Conservation (phyloP, 495 filamentous ascomycete species). For the Penicillium bovifimosum region DNA sequence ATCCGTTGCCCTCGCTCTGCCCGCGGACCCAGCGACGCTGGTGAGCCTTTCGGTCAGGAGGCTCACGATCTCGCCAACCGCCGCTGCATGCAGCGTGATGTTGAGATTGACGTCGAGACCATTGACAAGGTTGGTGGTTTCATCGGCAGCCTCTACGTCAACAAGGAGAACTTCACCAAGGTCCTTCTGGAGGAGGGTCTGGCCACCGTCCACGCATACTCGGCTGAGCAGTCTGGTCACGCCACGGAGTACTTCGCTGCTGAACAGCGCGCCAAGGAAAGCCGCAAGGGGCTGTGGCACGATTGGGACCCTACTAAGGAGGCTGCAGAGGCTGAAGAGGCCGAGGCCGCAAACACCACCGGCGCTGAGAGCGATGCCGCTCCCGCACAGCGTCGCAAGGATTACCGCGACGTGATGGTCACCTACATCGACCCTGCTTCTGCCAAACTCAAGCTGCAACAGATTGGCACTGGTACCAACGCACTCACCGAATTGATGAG, state of each 20-base stretch:
- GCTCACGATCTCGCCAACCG: slow-evolving; percentile 84
- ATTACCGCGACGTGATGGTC: slow-evolving; percentile 89
- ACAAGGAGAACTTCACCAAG: slow-evolving; percentile 95
- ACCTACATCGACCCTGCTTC: slow-evolving; percentile 74
- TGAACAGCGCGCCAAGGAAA: slow-evolving; percentile 81
- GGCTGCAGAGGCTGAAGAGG: slow-evolving; percentile 47
- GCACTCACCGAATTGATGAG: slow-evolving; percentile 81
- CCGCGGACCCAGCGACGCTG: slow-evolving; percentile 70
- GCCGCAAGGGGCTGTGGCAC: slow-evolving; percentile 81
- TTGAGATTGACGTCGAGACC: slow-evolving; percentile 92
- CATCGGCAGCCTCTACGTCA: slow-evolving; percentile 89
- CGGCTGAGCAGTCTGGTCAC: slow-evolving; percentile 91
- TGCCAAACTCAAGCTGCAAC: slow-evolving; percentile 79
- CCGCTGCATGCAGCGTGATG: slow-evolving; percentile 88
- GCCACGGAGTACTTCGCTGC: slow-evolving; percentile 81
- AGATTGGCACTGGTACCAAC: slow-evolving; percentile 74
- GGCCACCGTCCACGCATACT: slow-evolving; percentile 87
- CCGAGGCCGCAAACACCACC: slow-evolving; percentile 39
- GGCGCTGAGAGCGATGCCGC: slow-evolving; percentile 45
- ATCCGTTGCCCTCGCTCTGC: slow-evolving; percentile 89
- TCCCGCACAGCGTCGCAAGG: slow-evolving; percentile 52
- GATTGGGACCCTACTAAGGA: slow-evolving; percentile 88
- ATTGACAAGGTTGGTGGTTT: slow-evolving; percentile 96
- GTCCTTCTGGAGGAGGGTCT: slow-evolving; percentile 89
- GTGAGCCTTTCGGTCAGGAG: slow-evolving; percentile 93